Evolutionary conservation across 345 rosid species (phyloP).

Genomic region (Eucalyptus guilfoylei): DNA sequence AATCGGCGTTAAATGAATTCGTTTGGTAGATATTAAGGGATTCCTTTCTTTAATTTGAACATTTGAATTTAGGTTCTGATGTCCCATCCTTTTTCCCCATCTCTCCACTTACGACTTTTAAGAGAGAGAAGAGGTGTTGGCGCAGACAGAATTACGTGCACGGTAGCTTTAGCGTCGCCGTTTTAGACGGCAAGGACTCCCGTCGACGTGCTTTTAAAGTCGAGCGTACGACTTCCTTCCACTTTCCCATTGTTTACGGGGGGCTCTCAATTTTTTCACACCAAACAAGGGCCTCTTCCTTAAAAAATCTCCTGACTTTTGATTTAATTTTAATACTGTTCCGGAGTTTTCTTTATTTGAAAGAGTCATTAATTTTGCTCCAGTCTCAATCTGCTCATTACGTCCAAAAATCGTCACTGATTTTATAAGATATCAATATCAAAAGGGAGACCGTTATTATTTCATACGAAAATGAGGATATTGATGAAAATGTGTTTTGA

Average conservation of each 20-base stretch:
- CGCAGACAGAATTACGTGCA: not conserved
- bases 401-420: accelerated
- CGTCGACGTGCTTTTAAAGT: not conserved
- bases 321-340: not conserved
- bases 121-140: not conserved
- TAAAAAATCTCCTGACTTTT: not conserved
- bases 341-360: not conserved
- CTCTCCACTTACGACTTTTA: not conserved
- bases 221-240: not conserved
- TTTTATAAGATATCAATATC: not conserved
- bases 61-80: not conserved
- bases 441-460: not conserved
- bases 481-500: not conserved
- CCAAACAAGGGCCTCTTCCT: not conserved
- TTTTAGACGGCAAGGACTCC: not conserved
- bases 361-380: not conserved
- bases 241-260: not conserved
- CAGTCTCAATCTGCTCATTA: accelerated
- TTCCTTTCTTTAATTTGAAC: not conserved
- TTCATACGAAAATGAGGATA: accelerated
- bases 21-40: not conserved
- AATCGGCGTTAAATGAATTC: not conserved
- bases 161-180: not conserved
- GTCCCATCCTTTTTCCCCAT: not conserved
- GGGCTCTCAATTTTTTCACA: not conserved